Evolutionary conservation across 2,329 filamentous ascomycete genomes (phyloP).

Genomic region (Coniella vitis): DNA sequence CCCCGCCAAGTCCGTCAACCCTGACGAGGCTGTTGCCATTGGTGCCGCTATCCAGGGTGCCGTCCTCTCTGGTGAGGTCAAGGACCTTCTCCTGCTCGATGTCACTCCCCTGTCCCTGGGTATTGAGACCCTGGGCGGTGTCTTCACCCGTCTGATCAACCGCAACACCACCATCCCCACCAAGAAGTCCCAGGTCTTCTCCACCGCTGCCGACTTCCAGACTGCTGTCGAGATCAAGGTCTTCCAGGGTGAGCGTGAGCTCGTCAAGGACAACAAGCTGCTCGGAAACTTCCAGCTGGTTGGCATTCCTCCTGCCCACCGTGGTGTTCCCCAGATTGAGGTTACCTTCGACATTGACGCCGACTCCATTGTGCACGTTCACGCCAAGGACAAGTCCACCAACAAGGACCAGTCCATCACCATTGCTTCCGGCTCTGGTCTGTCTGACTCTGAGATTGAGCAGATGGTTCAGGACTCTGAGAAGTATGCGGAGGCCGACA

Average conservation of each 20-base stretch:
- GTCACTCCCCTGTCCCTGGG: slow-evolving; percentile 93
- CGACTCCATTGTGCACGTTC: slow-evolving; percentile 95
- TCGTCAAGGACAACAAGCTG: slow-evolving; percentile 97
- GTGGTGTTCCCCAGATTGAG: slow-evolving; percentile 92
- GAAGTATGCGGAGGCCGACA: slow-evolving; percentile 90
- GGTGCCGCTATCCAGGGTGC: slow-evolving; percentile 97
- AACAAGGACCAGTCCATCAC: slow-evolving; percentile 99
- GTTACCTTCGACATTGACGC: slow-evolving; percentile 99
- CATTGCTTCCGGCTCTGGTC: slow-evolving; percentile 94
- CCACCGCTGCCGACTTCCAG: slow-evolving; percentile 95
- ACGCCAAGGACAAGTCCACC: slow-evolving; percentile 98
- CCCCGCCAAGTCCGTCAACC: slow-evolving; percentile 96
- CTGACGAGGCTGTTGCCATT: slow-evolving; percentile 95
- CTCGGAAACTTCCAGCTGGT: slow-evolving; percentile 99
- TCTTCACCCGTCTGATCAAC: slow-evolving; percentile 97
- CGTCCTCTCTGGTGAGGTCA: slow-evolving; percentile 93
- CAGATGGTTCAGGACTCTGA: slow-evolving; percentile 97
- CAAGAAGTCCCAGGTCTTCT: slow-evolving; percentile 99
- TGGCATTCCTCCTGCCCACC: slow-evolving; percentile 91
- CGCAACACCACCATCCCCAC: slow-evolving; percentile 98
- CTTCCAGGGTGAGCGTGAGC: slow-evolving; percentile 98
- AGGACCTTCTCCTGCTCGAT: slow-evolving; percentile 89
- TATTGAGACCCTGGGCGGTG: slow-evolving; percentile 97
- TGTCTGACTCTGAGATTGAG: slow-evolving; percentile 90
- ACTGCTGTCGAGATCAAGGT: slow-evolving; percentile 99